A percentile compares a stretch with the other conserved stretches of the same genome.
Evolutionary conservation across 1,284 basidiomycete genomes (phyloP).

Genomic region (Sporisorium graminicola): DNA sequence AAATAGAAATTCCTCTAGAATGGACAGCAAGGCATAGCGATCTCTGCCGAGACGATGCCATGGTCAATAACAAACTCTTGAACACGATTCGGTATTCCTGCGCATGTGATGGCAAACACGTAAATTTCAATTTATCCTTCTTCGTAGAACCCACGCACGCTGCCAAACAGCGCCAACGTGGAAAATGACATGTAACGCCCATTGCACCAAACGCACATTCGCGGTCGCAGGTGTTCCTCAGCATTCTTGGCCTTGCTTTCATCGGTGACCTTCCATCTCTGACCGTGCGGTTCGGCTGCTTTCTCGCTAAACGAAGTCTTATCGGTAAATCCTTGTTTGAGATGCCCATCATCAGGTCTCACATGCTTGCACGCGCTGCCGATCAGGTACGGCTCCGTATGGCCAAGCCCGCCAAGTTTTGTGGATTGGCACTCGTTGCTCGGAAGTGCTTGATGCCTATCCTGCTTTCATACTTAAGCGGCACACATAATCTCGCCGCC

Average conservation of each 20-base stretch:
- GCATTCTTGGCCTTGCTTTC: neutral
- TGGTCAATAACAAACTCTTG: neutral
- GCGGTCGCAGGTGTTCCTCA: conserved; percentile 3
- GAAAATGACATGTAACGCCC: conserved; percentile 1
- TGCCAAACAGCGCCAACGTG: neutral
- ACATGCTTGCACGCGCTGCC: neutral
- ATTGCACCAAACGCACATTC: neutral
- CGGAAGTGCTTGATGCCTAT: neutral
- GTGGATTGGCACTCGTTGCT: neutral
- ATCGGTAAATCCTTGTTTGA: neutral
- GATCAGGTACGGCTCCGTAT: neutral
- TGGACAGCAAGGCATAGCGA: neutral
- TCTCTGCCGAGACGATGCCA: neutral
- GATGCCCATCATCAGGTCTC: neutral
- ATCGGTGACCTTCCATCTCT: neutral
- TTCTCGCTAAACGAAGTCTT: neutral
- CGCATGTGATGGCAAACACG: neutral
- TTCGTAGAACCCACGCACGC: neutral
- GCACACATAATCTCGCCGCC: too few relatives aligned
- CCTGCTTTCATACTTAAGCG: neutral
- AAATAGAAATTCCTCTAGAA: neutral
- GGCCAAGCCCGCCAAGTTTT: neutral
- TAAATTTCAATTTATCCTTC: too few relatives aligned
- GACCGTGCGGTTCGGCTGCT: neutral
- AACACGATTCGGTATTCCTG: too few relatives aligned